Conservation (phyloP, 225 moss, liverwort and hornwort genomes). For the Marchantia paleacea region DNA sequence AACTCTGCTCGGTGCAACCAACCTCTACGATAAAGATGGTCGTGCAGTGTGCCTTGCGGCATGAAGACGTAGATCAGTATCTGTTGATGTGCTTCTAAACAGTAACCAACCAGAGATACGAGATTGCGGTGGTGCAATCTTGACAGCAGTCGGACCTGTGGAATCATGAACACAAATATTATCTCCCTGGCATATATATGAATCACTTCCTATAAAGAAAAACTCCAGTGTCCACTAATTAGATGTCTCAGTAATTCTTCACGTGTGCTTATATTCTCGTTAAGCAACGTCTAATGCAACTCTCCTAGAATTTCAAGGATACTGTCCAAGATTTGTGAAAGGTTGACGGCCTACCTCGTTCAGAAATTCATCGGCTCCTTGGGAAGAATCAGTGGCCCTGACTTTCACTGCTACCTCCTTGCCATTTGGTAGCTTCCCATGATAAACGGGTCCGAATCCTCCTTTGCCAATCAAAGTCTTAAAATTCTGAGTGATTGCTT, state of each 20-base stretch:
- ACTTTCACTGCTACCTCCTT: constrained; percentile 19
- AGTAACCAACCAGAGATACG: constrained; percentile 34
- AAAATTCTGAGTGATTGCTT: background rate
- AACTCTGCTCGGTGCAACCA: background rate
- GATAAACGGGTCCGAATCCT: constrained; percentile 19
- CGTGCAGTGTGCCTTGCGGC: constrained; percentile 25
- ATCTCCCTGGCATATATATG: no score
- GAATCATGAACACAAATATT: no score
- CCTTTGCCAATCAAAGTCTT: constrained; percentile 7
- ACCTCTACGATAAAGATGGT: constrained; percentile 27
- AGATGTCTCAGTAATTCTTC: no score
- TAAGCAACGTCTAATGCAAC: no score
- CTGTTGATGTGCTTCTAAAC: constrained; percentile 23
- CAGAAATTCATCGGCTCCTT: constrained; percentile 9
- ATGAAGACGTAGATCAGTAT: constrained; percentile 36
- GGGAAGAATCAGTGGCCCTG: background rate
- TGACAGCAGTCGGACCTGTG: constrained; percentile 30
- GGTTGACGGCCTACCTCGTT: constrained; percentile 4
- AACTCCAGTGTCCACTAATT: no score
- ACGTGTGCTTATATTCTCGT: no score
- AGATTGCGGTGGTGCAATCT: constrained; percentile 37
- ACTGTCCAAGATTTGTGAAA: background rate
- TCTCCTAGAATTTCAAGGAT: background rate
- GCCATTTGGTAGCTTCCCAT: constrained; percentile 12
- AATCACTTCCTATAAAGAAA: no score